Evolutionary conservation across 768 basidiomycete species (phyloP).

Genomic region (Boletus rex-veris): DNA sequence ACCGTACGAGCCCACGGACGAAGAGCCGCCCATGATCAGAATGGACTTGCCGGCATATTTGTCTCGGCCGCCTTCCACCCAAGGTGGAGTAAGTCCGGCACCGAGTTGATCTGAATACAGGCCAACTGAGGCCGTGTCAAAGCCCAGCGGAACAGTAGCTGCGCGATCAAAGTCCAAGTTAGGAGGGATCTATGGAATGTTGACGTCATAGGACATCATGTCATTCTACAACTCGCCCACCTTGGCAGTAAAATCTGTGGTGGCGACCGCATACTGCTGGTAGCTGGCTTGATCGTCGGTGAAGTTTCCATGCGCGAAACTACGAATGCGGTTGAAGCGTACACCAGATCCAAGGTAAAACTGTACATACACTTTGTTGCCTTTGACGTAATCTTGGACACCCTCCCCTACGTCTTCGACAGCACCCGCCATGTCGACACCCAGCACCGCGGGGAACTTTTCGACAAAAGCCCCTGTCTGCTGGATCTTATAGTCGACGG

Average conservation of each 20-base stretch:
- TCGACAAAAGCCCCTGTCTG: constrained; percentile 30
- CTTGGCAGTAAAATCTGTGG: constrained; percentile 36
- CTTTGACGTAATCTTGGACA: constrained; percentile 33
- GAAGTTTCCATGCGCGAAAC: constrained; percentile 29
- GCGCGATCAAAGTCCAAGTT: constrained; percentile 43
- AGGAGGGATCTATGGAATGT: constrained; percentile 37
- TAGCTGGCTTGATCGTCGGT: constrained; percentile 31
- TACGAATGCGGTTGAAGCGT: background rate
- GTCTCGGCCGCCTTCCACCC: constrained; percentile 29
- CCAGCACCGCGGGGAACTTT: constrained; percentile 36
- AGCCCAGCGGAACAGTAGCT: constrained; percentile 43
- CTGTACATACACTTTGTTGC: constrained; percentile 38
- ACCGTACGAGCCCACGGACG: constrained; percentile 48
- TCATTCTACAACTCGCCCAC: constrained; percentile 13
- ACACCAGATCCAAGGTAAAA: background rate
- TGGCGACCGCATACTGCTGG: constrained; percentile 40
- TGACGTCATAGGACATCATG: constrained; percentile 2
- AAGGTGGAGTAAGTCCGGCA: constrained; percentile 37
- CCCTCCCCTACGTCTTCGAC: constrained; percentile 39
- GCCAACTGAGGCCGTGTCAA: constrained; percentile 47
- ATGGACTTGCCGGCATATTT: constrained; percentile 42
- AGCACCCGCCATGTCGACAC: constrained; percentile 36
- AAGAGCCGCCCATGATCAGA: constrained; percentile 47
- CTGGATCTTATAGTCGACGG: constrained; percentile 41
- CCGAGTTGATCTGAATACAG: constrained; percentile 41